Conservation (phyloP, 2,329 filamentous ascomycete species). For the Drechslerella coelobrocha region DNA sequence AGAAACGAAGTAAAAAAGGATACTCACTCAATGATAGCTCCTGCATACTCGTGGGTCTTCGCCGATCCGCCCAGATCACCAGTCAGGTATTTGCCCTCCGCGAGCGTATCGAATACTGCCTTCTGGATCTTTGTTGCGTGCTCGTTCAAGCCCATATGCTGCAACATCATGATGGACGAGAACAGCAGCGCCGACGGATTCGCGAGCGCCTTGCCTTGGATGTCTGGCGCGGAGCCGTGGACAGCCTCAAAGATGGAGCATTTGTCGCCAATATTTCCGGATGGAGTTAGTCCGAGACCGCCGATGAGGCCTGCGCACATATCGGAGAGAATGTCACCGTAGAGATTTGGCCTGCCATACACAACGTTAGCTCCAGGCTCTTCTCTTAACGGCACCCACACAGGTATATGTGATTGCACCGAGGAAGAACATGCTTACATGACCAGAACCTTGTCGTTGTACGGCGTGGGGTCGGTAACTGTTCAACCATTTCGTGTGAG, state of each 20-base stretch:
- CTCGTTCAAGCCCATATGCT: conserved; percentile 90
- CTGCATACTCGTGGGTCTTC: conserved; percentile 93
- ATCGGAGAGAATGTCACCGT: conserved; percentile 98
- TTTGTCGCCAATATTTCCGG: conserved; percentile 97
- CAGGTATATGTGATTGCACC: too few species aligned
- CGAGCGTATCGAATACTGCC: conserved; percentile 92
- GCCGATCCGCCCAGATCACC: conserved; percentile 95
- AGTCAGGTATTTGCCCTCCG: conserved; percentile 94
- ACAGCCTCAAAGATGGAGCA: conserved; percentile 99
- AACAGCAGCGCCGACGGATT: conserved; percentile 97
- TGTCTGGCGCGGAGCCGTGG: conserved; percentile 95
- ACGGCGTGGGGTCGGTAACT: conserved; percentile 77
- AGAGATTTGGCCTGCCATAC: conserved; percentile 80
- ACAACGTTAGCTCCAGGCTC: background rate
- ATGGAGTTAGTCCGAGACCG: conserved; percentile 94
- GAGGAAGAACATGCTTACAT: conserved; percentile 60
- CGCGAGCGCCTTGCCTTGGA: conserved; percentile 91
- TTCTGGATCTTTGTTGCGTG: conserved; percentile 88
- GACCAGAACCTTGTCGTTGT: conserved; percentile 99
- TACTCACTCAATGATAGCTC: conserved; percentile 76
- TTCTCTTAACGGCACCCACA: background rate
- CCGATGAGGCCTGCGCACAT: conserved; percentile 99
- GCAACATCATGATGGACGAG: conserved; percentile 98
- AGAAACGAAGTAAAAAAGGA: background rate
- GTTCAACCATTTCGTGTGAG: conserved; percentile 18